Conservation (phyloP, 139 green algal species). For the Volvox reticuliferus region DNA sequence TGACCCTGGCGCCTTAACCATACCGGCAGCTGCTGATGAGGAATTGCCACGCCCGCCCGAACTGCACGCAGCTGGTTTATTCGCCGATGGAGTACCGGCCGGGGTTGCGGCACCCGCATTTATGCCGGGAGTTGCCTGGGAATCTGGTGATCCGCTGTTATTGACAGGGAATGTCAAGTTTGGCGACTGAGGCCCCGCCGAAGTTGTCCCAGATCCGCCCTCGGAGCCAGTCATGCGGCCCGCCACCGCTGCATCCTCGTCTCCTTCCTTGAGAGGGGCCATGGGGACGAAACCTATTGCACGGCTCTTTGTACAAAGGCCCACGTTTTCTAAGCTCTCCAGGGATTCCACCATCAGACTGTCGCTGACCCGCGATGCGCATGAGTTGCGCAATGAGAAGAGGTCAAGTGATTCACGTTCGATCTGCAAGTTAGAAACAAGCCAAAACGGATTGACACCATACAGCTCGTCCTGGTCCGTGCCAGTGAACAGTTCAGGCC, state of each 20-base stretch:
- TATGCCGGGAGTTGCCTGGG: not conserved
- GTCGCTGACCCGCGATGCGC: constrained; percentile 11
- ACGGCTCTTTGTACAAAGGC: constrained; percentile 23
- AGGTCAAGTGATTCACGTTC: constrained; percentile 36
- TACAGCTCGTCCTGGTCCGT: too few species aligned
- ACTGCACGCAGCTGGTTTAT: not conserved
- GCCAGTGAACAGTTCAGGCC: too few species aligned
- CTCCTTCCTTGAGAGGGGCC: constrained; percentile 22
- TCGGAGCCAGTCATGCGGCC: not conserved
- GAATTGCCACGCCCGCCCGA: not conserved
- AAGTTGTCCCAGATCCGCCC: not conserved
- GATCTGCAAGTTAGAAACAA: not conserved
- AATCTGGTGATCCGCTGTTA: not conserved
- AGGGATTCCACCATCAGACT: constrained; percentile 42
- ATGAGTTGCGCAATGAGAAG: constrained; percentile 23
- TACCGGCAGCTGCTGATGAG: not conserved
- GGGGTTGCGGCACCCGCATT: not conserved
- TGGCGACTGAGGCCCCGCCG: not conserved
- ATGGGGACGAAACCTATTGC: constrained; percentile 25
- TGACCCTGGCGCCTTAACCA: not conserved
- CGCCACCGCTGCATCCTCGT: not conserved
- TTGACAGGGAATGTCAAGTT: not conserved
- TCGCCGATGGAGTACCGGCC: not conserved
- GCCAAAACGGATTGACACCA: too few species aligned
- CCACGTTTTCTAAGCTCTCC: constrained; percentile 22